These are phyloP conservation scores for Croton laevigatus DNA, from an alignment of 441 rosid genomes.

Conservation along the genomic window DNA sequence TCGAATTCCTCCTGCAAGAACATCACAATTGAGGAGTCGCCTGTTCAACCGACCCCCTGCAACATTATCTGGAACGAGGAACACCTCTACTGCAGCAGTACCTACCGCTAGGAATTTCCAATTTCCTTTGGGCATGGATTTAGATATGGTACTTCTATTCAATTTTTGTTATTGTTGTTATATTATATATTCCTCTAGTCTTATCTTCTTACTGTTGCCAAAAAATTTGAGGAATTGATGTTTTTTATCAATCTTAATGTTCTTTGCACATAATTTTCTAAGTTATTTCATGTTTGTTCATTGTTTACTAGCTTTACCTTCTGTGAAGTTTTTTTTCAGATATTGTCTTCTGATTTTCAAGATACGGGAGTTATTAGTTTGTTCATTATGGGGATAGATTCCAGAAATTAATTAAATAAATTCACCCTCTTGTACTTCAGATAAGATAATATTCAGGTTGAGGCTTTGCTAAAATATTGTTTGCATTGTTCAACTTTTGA, in stretches of 20 bases:
- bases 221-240: not conserved
- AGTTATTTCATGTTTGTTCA: not conserved
- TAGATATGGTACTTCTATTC: slow-evolving; percentile 54
- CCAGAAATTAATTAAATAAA: not conserved
- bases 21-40: slow-evolving; percentile 47
- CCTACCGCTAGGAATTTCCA: slow-evolving; percentile 38
- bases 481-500: not conserved
- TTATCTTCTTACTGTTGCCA: not conserved
- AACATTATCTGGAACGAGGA: slow-evolving; percentile 23
- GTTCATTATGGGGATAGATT: not conserved
- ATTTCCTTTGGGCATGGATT: slow-evolving; percentile 63
- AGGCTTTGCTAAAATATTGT: not conserved
- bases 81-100: slow-evolving; percentile 26
- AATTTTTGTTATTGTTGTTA: not conserved
- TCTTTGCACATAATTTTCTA: not conserved
- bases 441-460: not conserved
- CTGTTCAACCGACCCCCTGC: slow-evolving; percentile 36
- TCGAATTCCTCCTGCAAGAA: slow-evolving; percentile 40
- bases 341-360: not conserved
- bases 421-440: not conserved
- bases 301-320: not conserved
- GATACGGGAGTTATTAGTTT: not conserved
- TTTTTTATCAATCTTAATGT: not conserved
- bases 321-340: not conserved
- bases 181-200: not conserved